Evolutionary conservation across 441 rosid genomes (phyloP), one percentile per base, ranked within the genome.

Genomic region (Cnidoscolus chayamansa): DNA sequence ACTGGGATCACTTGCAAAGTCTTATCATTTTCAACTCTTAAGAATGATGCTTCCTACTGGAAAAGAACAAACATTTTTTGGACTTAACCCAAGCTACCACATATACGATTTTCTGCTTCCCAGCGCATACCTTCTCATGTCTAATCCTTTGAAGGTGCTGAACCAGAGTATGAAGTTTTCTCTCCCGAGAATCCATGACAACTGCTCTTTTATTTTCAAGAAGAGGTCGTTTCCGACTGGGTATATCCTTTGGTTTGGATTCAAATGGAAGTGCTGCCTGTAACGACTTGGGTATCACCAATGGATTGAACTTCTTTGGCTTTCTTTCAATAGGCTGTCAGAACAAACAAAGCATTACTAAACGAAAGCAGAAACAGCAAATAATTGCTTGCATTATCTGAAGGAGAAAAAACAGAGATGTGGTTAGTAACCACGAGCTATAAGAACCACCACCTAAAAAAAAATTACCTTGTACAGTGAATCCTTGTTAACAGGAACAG

Each of bases 401-500:
- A 35, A 50, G n/a, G 45, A 4, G 20, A 48, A 40, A 20, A 53
- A 5, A 35, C 4, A 43, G 60, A 51, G 53, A 32, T 32, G 12
- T 0, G 7, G 43, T 1, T 8, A 15, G 10, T 13, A 31, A 30
- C 30, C 1, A 45, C 13, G 0, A 10, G 31, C 9, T 45, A 17
- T 17, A 31, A 25, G 6, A 1, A 17, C 40, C 4, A 13, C 68
- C 30, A 62, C 20, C 9, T 20, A 11, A 58, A 19, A 13, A 78
- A 16, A 53, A 55, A 49, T 72, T 83, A 90, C 98, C 97, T 87
- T 90, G 89, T 92, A 94, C 17, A 86, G 81, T 1, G 98, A 90
- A 78, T 94, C 97, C 85, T 86, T 92, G 76, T 90, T 92, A 58
- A 89, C 85, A 35, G 97, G 96, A 81, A 90, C 47, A 19, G 93